Conservation (phyloP, 768 basidiomycete genomes). For the Leccinum olivaceopallidum region DNA sequence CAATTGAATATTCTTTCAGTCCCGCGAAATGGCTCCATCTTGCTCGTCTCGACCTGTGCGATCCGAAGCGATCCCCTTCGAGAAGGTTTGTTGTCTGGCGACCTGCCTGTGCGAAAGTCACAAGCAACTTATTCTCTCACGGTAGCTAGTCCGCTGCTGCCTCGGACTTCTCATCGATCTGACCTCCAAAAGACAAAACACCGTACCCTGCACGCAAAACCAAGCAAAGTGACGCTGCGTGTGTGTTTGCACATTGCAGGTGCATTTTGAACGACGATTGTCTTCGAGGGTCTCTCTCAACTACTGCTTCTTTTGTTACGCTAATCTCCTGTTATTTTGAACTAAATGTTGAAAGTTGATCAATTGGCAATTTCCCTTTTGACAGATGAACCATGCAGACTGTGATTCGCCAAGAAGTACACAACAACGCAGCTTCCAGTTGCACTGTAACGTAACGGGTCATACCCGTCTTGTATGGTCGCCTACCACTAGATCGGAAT, state of each 20-base stretch:
- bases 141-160: background rate
- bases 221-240: background rate
- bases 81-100: background rate
- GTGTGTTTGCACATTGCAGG: background rate
- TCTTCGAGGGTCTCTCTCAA: background rate
- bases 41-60: background rate
- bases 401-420: no score
- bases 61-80: background rate
- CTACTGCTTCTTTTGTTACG: background rate
- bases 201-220: no score
- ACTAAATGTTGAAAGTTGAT: background rate
- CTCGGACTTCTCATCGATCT: no score
- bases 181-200: background rate
- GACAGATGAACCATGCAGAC: background rate
- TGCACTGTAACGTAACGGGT: slow-evolving; percentile 9
- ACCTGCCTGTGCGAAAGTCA: no score
- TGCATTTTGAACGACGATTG: background rate
- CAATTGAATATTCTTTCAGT: background rate
- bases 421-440: no score
- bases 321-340: background rate
- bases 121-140: background rate
- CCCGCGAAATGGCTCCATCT: background rate
- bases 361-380: background rate
- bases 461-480: background rate
- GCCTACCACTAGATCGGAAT: background rate